Evolutionary conservation across 345 rosid species (phyloP), one percentile per base, ranked within the genome.

Genomic region (Mallotus nudiflorus): DNA sequence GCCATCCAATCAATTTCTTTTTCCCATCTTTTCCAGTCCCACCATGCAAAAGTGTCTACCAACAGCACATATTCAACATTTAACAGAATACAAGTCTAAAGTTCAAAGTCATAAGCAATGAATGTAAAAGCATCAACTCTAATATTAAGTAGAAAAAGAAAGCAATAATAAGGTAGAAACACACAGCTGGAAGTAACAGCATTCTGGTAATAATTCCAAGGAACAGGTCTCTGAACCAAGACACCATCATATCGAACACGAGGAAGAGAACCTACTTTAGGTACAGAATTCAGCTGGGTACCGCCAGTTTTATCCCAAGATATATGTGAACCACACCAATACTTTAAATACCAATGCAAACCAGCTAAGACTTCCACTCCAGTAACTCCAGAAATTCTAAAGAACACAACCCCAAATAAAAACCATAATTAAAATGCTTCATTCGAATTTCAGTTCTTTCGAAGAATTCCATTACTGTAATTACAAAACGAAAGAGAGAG

Each of bases 1-100:
- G 91, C 91, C 94, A 89, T 89, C 94, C 94, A 87, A 70, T 87
- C 91, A 67, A 85, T 87, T 82, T 89, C 91, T 57, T 84, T 83
- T 80, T 87, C 91, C 94, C 91, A 87, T 78, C 94, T 85, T 82
- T 68, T 73, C 89, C 91, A 87, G 76, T 84, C 88, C 94, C 94
- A 85, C 94, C 94, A 89, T 62, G 91, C 86, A 80, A 85, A 87
- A 73, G 91, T 76, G 78, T 87, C 91, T 87, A 71, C 66, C 49
- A 73, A 53, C 40, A 18, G 20, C 9, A 67, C 28, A 45, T 40
- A 61, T 0, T 22, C 16, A 70, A 1, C 24, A 29, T 58, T 65
- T 33, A 44, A 8, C 29, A 70, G 69, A 58, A 52, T 31, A 66
- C 11, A 29, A 49, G 50, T 50, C 35, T 20, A 74, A 39, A 27